These are phyloP conservation scores for Dentiscutata heterogama DNA, from an alignment of 371 early-diverging fungal genomes.

Conservation along the genomic window DNA sequence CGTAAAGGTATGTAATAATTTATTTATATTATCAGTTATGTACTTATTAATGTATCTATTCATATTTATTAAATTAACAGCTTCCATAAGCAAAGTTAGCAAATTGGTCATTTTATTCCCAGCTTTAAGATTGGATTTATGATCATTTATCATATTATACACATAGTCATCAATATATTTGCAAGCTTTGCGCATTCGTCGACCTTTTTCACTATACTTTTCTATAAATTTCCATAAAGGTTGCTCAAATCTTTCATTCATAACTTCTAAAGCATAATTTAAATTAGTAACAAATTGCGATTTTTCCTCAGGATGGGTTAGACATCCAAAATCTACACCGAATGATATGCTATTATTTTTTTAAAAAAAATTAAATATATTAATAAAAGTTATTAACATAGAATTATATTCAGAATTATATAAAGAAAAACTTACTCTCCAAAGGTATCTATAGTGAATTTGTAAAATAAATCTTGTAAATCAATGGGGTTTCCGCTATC, in stretches of 20 bases:
- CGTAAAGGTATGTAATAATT: too few species aligned
- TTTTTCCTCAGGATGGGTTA: slow-evolving; percentile 48
- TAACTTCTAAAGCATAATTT: slow-evolving; percentile 58
- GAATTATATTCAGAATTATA: too few species aligned
- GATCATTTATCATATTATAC: slow-evolving; percentile 55
- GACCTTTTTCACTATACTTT: slow-evolving; percentile 47
- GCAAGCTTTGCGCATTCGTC: slow-evolving; percentile 46
- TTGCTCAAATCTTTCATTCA: slow-evolving; percentile 49
- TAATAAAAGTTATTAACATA: background rate
- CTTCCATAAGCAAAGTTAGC: slow-evolving; percentile 69
- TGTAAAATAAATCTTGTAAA: slow-evolving; percentile 48
- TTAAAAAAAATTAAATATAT: background rate
- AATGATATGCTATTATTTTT: slow-evolving; percentile 54
- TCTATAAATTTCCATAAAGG: slow-evolving; percentile 54
- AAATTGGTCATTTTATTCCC: slow-evolving; percentile 56
- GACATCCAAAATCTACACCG: slow-evolving; percentile 54
- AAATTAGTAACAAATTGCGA: slow-evolving; percentile 66
- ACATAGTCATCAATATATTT: slow-evolving; percentile 57
- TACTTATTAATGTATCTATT: too few species aligned
- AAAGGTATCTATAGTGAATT: slow-evolving; percentile 64
- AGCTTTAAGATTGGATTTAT: slow-evolving; percentile 56
- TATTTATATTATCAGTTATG: too few species aligned
- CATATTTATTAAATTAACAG: too few species aligned
- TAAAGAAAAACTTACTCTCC: slow-evolving; percentile 36
- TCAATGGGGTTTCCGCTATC: slow-evolving; percentile 57